A percentile compares a stretch with the other conserved stretches of the same genome.
Conservation (phyloP, 768 basidiomycete species). For the Lactifluus pinguis region DNA sequence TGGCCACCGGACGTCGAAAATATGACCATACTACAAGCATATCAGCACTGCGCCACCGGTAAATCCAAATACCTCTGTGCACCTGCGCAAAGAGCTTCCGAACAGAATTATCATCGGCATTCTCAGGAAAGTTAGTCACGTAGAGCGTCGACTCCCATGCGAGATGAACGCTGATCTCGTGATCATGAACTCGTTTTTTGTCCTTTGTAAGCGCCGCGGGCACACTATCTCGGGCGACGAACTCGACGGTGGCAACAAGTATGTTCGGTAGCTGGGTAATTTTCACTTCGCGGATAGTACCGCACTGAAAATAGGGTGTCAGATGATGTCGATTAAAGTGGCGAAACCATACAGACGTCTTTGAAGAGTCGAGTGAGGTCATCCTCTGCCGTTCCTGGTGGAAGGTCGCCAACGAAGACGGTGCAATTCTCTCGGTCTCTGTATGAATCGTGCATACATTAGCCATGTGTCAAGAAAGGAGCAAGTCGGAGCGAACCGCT, state of each 20-base stretch:
- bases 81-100: conserved; percentile 75
- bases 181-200: conserved; percentile 72
- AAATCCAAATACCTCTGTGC: conserved; percentile 14
- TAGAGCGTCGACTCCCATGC: conserved; percentile 94
- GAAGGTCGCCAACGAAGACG: conserved; percentile 75
- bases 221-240: conserved; percentile 69
- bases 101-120: conserved; percentile 66
- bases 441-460: not conserved
- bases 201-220: conserved; percentile 89
- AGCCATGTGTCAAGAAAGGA: not conserved
- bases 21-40: conserved; percentile 61
- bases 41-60: conserved; percentile 2
- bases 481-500: conserved; percentile 39
- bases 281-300: conserved; percentile 76
- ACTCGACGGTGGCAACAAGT: conserved; percentile 84
- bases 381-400: conserved; percentile 44
- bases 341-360: conserved; percentile 47
- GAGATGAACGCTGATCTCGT: conserved; percentile 77
- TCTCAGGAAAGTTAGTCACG: conserved; percentile 91
- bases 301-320: conserved; percentile 50
- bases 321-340: conserved; percentile 13
- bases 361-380: conserved; percentile 72
- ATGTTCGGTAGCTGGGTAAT: conserved; percentile 50
- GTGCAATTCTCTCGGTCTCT: conserved; percentile 96
- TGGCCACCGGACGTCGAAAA: conserved; percentile 96